Base-by-base conservation (phyloP, 106 monocot genomes). In the Platanthera guangdongensis region DNA sequence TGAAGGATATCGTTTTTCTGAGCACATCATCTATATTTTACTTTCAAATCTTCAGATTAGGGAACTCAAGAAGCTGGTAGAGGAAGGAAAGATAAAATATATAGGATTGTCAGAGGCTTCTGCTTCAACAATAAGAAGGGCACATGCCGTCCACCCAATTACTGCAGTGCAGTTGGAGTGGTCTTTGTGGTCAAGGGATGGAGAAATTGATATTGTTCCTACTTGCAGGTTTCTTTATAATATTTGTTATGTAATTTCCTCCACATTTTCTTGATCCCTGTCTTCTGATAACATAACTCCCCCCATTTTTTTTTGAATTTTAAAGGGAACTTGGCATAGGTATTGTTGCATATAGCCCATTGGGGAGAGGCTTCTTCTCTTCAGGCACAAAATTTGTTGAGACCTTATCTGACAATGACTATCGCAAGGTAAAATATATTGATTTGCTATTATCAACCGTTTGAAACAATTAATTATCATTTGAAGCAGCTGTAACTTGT, bases 261-360 rank as follows among this genome's bases (percentile, higher is more conserved):
- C 39, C 11, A 39, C 14, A 4, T 57, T 75, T 57, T 21, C 1
- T 39, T 39, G 39, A 39, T 39, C 1, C 39, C 39, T 39, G 39
- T 39, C 39, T 39, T 39, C 32, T 10, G 1, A 0, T 65, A 52
- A 14, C 2, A 3, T 16, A 10, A 13, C 6, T 60, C 59, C 39
- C 25, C 39, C 39, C 11, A 53, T 76, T 32, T 70, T 54, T 48
- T 16, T 13, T 54, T 7, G 13, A 11, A 47, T 0, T 77, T 80
- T 59, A 49, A 77, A 92, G 95, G 80, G 95, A 95, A 75, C 95
- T 95, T 68, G 92, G 92, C 2, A 95, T 95, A 28, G 95, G 95
- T 21, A 92, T 95, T 73, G 95, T 95, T 57, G 86, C 95, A 55
- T 95, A 95, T 67, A 92, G 91, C 79, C 95, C 95, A 48, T 70